A percentile compares a stretch with the other conserved stretches of the same genome.
phyloP scores from a whole-genome alignment of 495 filamentous ascomycete genomes.

The Entonaema liquescens region DNA sequence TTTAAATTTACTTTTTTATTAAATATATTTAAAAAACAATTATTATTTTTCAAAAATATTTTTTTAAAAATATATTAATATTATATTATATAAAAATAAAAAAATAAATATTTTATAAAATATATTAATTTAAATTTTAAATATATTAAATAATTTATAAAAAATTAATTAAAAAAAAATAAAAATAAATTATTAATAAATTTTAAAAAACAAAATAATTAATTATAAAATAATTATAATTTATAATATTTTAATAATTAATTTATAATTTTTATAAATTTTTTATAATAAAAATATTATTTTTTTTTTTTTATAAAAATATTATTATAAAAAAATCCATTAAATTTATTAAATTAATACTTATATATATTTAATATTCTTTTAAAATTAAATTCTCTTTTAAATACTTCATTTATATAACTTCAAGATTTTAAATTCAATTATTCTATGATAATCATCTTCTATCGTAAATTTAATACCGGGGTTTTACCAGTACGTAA shows the following conservation, averaged over 20 bases:
- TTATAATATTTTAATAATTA: too few species aligned
- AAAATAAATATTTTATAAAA: conserved; percentile 4
- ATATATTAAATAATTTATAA: conserved; percentile 5
- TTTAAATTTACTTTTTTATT: neutral
- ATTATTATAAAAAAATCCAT: too few species aligned
- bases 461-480: neutral
- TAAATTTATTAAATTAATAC: too few species aligned
- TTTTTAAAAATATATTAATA: neutral
- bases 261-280: too few species aligned
- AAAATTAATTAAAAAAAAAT: neutral
- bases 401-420: too few species aligned
- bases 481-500: neutral
- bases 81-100: neutral
- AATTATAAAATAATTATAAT: too few species aligned
- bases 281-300: conserved; percentile 7
- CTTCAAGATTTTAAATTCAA: too few species aligned
- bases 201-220: conserved; percentile 4
- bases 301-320: neutral
- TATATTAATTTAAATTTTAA: neutral
- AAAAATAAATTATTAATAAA: conserved; percentile 1
- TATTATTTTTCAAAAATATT: neutral
- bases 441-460: too few species aligned
- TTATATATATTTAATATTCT: too few species aligned
- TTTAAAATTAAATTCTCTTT: too few species aligned
- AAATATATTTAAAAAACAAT: neutral